Base-by-base conservation (phyloP, 805 yeast genomes). In the Huiozyma sinensis region DNA sequence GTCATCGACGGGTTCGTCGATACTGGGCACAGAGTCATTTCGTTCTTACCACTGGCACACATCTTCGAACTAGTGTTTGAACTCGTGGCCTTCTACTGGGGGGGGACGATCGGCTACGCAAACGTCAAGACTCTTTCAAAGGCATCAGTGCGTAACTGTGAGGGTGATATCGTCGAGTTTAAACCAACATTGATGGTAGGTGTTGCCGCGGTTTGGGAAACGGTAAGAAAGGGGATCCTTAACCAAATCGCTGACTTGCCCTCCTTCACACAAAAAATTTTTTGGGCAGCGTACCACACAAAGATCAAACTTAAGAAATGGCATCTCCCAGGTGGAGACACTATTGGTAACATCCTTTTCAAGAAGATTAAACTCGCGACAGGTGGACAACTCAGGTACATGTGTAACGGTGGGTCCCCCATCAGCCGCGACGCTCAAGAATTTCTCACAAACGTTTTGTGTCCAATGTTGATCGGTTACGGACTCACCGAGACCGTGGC, bases 201-300 rank as follows among this genome's bases (percentile, higher is more conserved):
- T 65, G 98, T 92, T 43, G 97, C 97, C 11, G 95, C 97, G 6
- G 97, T 92, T 41, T 92, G 96, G 95, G 98, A 92, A 71, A 75
- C 83, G 32, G 85, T 92, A 48, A 83, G 89, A 66, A 92, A 92
- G 71, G 98, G 97, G 48, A 83, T 92, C 46, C 50, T 86, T 47
- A 76, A 76, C 44, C 88, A 89, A 67, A 75, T 92, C 50, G 69
- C 72, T 49, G 75, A 77, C 54, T 72, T 73, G 58, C 83, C 95
- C 11, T 53, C 77, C 8, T 53, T 79, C 27, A 73, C 77, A 30
- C 95, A 88, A 67, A 84, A 77, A 62, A 57, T 92, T 37, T 92
- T 92, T 64, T 92, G 98, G 97, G 72, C 78, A 31, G 92, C 95
- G 9, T 87, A 70, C 67, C 72, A 75, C 56, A 76, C 92, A 45